phyloP scores from a whole-genome alignment of 2,329 filamentous ascomycete species.

The Phialocephala subalpina region DNA sequence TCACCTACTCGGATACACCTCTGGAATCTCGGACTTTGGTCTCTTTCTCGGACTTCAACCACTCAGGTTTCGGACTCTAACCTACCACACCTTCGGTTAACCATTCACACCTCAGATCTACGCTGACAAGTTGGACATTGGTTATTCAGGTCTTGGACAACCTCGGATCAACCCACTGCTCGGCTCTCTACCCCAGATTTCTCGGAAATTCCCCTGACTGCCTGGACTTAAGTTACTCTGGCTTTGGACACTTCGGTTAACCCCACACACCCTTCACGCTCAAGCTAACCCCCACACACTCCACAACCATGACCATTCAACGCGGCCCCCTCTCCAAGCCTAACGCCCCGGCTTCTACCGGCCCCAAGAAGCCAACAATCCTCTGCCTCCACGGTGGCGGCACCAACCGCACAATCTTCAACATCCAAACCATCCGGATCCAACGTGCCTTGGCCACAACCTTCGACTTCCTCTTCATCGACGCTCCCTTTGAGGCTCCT shows the following conservation, averaged over 20 bases:
- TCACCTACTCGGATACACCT: neutral
- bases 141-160: neutral
- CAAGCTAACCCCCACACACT: conserved; percentile 4
- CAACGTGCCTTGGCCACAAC: conserved; percentile 44
- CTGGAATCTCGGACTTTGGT: neutral
- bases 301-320: conserved; percentile 7
- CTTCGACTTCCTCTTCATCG: conserved; percentile 77
- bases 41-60: neutral
- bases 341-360: neutral
- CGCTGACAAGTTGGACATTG: neutral
- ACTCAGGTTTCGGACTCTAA: neutral
- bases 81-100: neutral
- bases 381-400: conserved; percentile 21
- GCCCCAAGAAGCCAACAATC: conserved; percentile 12
- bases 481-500: conserved; percentile 70
- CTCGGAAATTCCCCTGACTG: neutral
- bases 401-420: conserved; percentile 34
- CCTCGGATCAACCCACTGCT: neutral
- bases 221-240: neutral
- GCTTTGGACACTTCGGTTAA: neutral
- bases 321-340: neutral
- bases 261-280: neutral
- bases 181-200: too few relatives aligned
- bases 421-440: conserved; percentile 36
- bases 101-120: neutral